Base-by-base conservation (phyloP, 2,329 filamentous ascomycete genomes). In the Claviceps sp. region DNA sequence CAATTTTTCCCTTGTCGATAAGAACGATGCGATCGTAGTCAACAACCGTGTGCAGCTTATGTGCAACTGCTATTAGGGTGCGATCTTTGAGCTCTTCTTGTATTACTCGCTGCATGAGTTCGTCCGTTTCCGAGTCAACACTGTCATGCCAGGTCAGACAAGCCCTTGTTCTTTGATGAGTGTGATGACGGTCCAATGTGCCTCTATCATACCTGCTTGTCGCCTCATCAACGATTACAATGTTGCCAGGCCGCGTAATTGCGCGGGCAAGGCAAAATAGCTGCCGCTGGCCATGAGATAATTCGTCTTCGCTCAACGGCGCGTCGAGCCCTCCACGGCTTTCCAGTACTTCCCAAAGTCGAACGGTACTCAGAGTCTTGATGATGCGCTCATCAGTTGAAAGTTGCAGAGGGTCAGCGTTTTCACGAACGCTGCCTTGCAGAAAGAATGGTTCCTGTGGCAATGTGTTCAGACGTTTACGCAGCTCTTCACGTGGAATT, bases 1-100 rank as follows among this genome's bases (percentile, higher is more conserved):
- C 73, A 0, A 80, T 79, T 47, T 65, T 67, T 0, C 83, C 82
- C 42, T 80, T 80, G 62, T 86, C 82, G 3, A 83, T 82, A 57
- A 86, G 84, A 5, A 85, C 80, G 16, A 86, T 67, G 20, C 64
- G 66, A 58, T 79, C 76, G 60, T 73, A 76, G 53, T 73, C 71
- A 43, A 73, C 63, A 39, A 78, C 72, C 3, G 73, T 74, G 6
- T 68, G 63, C n/a, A 72, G 56, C 22, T 69, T 65, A 54, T 72
- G 70, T 0, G 63, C 67, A n/a, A 72, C 62, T 1, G 66, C 62
- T 17, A 72, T 63, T 16, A 85, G 71, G 0, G 82, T 85, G 54
- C 77, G 75, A 0, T 60, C 56, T 2, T 55, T 50, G 26, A 69
- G 67, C 48, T 68, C 61, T 1, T 61, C 52, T 1, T 51, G 53